Percentiles rank a stretch among this genome's conserved stretches.
Evolutionary conservation across 495 filamentous ascomycete genomes (phyloP).

Genomic region (Geoglossum glabrum): DNA sequence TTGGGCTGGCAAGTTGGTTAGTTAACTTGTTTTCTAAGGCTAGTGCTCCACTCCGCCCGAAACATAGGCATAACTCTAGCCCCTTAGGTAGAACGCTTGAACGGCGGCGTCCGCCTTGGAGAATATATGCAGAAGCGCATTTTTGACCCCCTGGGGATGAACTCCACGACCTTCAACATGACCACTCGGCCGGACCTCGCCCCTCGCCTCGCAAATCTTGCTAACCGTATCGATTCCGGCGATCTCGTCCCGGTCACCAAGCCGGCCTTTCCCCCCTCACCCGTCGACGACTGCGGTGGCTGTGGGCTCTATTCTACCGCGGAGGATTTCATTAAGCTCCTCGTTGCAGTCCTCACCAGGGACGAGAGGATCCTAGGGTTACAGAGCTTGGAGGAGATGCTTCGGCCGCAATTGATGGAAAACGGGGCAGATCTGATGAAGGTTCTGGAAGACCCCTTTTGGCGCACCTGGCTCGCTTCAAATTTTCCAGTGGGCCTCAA

Average conservation of each 20-base stretch:
- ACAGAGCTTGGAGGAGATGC: background rate
- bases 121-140: slow-evolving; percentile 12
- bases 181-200: slow-evolving; percentile 3
- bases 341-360: slow-evolving; percentile 7
- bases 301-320: slow-evolving; percentile 6
- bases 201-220: slow-evolving; percentile 4
- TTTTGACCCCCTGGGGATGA: slow-evolving; percentile 11
- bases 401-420: background rate
- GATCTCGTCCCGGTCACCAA: background rate
- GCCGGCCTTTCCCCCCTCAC: background rate
- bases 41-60: too few species aligned
- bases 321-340: slow-evolving; percentile 7
- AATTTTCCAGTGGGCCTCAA: background rate
- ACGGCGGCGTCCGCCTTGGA: slow-evolving; percentile 9
- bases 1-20: slow-evolving; percentile 29
- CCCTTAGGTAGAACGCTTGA: slow-evolving; percentile 21
- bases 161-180: slow-evolving; percentile 8
- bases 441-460: background rate
- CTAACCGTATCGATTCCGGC: slow-evolving; percentile 3
- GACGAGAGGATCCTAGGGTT: background rate
- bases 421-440: background rate
- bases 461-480: background rate
- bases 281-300: slow-evolving; percentile 6
- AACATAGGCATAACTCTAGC: too few species aligned
- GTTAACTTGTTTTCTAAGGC: too few species aligned